Conservation (phyloP, 192 early-diverging fungal genomes). For the Coemansia sp. region DNA sequence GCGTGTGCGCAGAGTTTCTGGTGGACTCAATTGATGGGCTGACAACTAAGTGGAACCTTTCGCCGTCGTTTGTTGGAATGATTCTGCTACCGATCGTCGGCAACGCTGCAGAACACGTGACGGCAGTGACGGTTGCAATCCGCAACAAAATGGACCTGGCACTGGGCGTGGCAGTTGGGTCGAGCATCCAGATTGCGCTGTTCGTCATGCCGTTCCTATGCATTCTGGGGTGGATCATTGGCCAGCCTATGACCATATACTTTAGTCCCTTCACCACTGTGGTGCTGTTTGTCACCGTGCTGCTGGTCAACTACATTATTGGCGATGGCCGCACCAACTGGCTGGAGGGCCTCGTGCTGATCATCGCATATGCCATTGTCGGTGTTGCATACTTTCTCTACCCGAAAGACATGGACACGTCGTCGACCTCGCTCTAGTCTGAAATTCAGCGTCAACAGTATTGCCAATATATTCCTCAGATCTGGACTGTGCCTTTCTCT, state of each 20-base stretch:
- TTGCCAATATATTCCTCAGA: no score
- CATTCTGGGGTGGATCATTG: conserved; percentile 84
- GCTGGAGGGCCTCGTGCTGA: conserved; percentile 84
- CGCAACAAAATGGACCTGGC: conserved; percentile 93
- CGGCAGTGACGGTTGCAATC: conserved; percentile 74
- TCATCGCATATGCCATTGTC: conserved; percentile 82
- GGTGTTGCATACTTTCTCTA: conserved; percentile 79
- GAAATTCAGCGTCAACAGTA: no score
- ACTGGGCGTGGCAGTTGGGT: conserved; percentile 84
- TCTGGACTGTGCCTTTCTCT: no score
- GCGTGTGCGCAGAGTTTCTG: conserved; percentile 81
- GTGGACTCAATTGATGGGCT: conserved; percentile 81
- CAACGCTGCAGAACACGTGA: conserved; percentile 87
- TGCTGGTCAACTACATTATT: conserved; percentile 78
- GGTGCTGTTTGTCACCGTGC: conserved; percentile 74
- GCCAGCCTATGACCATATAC: conserved; percentile 74
- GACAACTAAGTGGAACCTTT: conserved; percentile 66
- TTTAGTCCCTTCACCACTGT: conserved; percentile 83
- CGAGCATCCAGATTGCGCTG: conserved; percentile 86
- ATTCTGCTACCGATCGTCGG: conserved; percentile 90
- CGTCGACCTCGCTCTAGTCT: conserved; percentile 5
- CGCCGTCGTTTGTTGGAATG: conserved; percentile 85
- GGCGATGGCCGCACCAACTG: conserved; percentile 89
- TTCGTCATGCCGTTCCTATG: conserved; percentile 69
- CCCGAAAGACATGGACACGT: conserved; percentile 50